Evolutionary conservation across 2,329 filamentous ascomycete genomes (phyloP).

Genomic region (Septoria linicola): DNA sequence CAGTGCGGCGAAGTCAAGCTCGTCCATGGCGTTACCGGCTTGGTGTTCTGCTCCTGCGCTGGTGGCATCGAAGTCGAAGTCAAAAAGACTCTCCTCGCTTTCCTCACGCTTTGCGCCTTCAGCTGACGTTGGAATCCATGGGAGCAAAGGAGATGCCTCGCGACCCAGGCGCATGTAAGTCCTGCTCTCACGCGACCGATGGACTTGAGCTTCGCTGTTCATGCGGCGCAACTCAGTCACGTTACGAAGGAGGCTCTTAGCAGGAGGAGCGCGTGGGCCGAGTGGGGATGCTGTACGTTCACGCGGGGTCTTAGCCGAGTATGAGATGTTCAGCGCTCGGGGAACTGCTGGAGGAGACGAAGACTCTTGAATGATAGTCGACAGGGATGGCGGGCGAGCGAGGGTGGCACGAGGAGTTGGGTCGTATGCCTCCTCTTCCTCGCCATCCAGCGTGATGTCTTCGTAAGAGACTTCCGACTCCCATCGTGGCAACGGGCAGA

Average conservation of each 20-base stretch:
- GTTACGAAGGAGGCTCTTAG: conserved; percentile 41
- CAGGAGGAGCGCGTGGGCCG: conserved; percentile 39
- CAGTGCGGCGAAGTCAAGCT: conserved; percentile 29
- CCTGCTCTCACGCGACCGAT: conserved; percentile 33
- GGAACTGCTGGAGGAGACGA: conserved; percentile 15
- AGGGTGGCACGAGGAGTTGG: conserved; percentile 12
- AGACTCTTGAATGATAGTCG: conserved; percentile 23
- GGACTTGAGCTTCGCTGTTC: conserved; percentile 42
- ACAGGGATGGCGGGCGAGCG: conserved; percentile 22
- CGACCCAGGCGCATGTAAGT: conserved; percentile 44
- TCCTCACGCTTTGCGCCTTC: conserved; percentile 16
- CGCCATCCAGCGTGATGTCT: conserved; percentile 3
- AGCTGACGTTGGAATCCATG: conserved; percentile 27
- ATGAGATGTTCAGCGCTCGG: conserved; percentile 9
- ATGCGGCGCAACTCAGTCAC: conserved; percentile 45
- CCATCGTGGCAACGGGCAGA: conserved; percentile 18
- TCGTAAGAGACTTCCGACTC: conserved; percentile 5
- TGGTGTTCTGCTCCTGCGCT: neutral
- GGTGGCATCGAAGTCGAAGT: conserved; percentile 29
- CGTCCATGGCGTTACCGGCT: conserved; percentile 24
- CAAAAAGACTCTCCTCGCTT: conserved; percentile 25
- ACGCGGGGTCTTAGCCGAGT: conserved; percentile 1
- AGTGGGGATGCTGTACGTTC: conserved; percentile 9
- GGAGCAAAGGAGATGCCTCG: conserved; percentile 39
- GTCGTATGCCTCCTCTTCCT: conserved; percentile 6